phyloP scores from a whole-genome alignment of 2,329 filamentous ascomycete species.

The Septoria petroselini region DNA sequence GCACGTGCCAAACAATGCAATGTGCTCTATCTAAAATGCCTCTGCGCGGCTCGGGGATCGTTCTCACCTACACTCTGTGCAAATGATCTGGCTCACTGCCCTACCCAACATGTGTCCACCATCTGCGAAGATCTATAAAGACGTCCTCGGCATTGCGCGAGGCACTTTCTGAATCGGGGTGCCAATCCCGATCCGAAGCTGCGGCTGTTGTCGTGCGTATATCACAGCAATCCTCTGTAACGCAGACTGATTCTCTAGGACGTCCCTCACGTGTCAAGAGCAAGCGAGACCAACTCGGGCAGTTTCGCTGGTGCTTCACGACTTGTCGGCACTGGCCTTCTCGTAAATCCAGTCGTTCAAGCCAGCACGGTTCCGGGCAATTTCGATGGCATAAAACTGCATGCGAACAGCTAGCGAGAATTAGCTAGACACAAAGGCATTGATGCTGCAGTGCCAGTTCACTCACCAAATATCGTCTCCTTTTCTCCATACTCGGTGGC shows the following conservation, averaged over 20 bases:
- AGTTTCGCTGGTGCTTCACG: slow-evolving; percentile 19
- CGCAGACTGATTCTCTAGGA: not conserved
- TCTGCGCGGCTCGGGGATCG: slow-evolving; percentile 1
- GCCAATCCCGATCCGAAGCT: too few species aligned
- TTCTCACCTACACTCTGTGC: slow-evolving; percentile 1
- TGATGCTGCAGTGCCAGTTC: not conserved
- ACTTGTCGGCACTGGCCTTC: slow-evolving; percentile 57
- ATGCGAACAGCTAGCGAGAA: slow-evolving; percentile 59
- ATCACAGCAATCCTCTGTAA: too few species aligned
- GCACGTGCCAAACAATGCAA: slow-evolving; percentile 16
- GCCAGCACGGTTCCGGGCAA: slow-evolving; percentile 75
- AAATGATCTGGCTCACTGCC: slow-evolving; percentile 12
- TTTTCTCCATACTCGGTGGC: slow-evolving; percentile 83
- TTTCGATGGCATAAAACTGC: slow-evolving; percentile 81
- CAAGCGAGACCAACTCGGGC: not conserved
- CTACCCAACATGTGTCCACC: slow-evolving; percentile 34
- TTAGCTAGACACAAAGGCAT: slow-evolving; percentile 3
- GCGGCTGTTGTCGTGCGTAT: too few species aligned
- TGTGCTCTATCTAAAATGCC: slow-evolving; percentile 18
- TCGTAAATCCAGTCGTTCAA: slow-evolving; percentile 98
- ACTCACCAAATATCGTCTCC: slow-evolving; percentile 83
- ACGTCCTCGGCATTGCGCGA: slow-evolving; percentile 30
- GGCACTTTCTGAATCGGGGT: slow-evolving; percentile 24
- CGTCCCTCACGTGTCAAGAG: not conserved
- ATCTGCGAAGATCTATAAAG: slow-evolving; percentile 29